Evolutionary conservation across 2,329 filamentous ascomycete genomes (phyloP), one percentile per base, ranked within the genome.

Genomic region (Aspergillus uvarum): DNA sequence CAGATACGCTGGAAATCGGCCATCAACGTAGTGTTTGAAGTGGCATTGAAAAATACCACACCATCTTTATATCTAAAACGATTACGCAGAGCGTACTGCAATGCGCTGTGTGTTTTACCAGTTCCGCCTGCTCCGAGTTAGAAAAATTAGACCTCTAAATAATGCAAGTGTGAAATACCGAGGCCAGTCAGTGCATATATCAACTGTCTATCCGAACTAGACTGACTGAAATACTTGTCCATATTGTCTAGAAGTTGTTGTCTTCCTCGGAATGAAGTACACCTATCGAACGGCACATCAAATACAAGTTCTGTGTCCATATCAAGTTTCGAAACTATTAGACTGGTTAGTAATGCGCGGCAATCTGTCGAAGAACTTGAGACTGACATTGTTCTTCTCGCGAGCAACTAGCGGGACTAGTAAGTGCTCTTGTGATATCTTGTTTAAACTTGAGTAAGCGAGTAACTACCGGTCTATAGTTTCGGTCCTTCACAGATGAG

Each of bases 21-120:
- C 47, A 26, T 22, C n/a, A 58, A 38, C 26, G 49, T 52, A 22
- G 42, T 26, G 22, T 32, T 16, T 44, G 56, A 58, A 42, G 48
- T 52, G 42, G 49, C 48, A 32, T 51, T 58, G 24, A 58, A 42
- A 53, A 58, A 58, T 14, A 35, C 56, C 21, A 58, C 50, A 19
- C 56, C 56, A 44, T 32, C 31, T 32, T 48, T 47, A 52, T 58
- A 58, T 31, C 52, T 58, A 16, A 49, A 26, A 21, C 42, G 14
- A 32, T 58, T 58, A 22, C 31, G 48, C 21, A 58, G 26, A 24
- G 35, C 31, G 52, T 58, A 58, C 26, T 58, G 35, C 32, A 58
- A 58, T 44, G 56, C 56, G 44, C 22, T 58, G 26, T 58, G 49
- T 58, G 56, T 58, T 44, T 58, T 58, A 47, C 56, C 56, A n/a